phyloP scores from a whole-genome alignment of 257 asterid species.

The Solanum neorickii region DNA sequence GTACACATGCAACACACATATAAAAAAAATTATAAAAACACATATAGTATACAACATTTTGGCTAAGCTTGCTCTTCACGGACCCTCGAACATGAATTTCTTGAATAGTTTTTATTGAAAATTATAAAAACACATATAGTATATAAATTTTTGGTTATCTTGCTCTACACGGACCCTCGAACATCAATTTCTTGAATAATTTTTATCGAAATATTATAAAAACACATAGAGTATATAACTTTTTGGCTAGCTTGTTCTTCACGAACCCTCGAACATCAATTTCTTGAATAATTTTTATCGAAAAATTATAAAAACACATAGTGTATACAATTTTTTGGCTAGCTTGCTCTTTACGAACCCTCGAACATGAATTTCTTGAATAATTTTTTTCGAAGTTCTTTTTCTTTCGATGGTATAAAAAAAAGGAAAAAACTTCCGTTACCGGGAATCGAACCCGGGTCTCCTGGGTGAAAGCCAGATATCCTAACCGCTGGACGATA shows the following conservation, averaged over 20 bases:
- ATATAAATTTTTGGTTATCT: neutral
- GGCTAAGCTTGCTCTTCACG: neutral
- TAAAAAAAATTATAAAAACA: too few relatives aligned
- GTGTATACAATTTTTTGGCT: too few relatives aligned
- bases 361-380: neutral
- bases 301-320: too few relatives aligned
- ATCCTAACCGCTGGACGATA: constrained; percentile 98
- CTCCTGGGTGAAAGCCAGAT: constrained; percentile 97
- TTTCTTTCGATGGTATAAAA: too few relatives aligned
- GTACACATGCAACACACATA: neutral
- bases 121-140: too few relatives aligned
- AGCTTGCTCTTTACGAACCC: neutral
- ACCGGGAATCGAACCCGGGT: constrained; percentile 99
- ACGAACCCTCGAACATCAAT: neutral
- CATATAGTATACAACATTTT: neutral
- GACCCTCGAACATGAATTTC: neutral
- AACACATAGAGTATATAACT: too few relatives aligned
- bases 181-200: neutral
- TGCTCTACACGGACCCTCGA: neutral
- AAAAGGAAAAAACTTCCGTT: constrained; percentile 18
- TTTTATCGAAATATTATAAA: too few relatives aligned
- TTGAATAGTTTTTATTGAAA: too few relatives aligned
- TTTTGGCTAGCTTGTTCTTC: neutral
- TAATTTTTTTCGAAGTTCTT: too few relatives aligned
- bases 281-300: too few relatives aligned